phyloP scores from a whole-genome alignment of 306 rosid species.

The Sphenostylis stenocarpa region DNA sequence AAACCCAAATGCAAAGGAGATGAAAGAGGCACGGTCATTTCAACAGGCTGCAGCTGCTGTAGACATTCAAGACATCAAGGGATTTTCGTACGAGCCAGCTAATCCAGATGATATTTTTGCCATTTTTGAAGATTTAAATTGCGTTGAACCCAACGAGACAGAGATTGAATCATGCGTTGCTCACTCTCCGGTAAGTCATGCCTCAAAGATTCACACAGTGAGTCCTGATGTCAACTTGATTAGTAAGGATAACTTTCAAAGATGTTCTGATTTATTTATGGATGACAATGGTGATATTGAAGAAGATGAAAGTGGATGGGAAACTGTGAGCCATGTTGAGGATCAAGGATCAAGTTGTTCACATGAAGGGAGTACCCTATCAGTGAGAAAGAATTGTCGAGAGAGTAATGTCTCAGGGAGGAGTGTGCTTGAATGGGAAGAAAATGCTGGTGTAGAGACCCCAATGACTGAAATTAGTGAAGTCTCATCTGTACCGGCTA shows the following conservation, averaged over 20 bases:
- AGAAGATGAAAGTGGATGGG: slow-evolving; percentile 99
- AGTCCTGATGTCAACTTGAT: slow-evolving; percentile 62
- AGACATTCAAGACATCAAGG: slow-evolving; percentile 67
- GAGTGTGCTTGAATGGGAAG: slow-evolving; percentile 78
- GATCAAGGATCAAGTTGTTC: slow-evolving; percentile 90
- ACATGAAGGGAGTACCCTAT: slow-evolving; percentile 68
- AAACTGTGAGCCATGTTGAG: slow-evolving; percentile 85
- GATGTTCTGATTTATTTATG: slow-evolving; percentile 43
- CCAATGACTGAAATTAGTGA: slow-evolving; percentile 75
- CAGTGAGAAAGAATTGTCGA: slow-evolving; percentile 57
- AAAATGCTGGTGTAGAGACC: slow-evolving; percentile 54
- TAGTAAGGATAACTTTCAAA: slow-evolving; percentile 49
- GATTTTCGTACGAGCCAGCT: slow-evolving; percentile 67
- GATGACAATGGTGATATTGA: slow-evolving; percentile 67
- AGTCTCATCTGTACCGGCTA: slow-evolving; percentile 59
- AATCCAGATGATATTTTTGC: slow-evolving; percentile 78
- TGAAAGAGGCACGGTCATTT: slow-evolving; percentile 61
- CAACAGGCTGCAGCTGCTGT: slow-evolving; percentile 62
- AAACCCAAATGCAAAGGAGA: slow-evolving; percentile 61
- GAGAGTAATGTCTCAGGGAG: slow-evolving; percentile 60
- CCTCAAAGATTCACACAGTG: slow-evolving; percentile 66
- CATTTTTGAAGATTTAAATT: slow-evolving; percentile 66
- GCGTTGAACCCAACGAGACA: slow-evolving; percentile 64
- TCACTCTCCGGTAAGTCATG: slow-evolving; percentile 66
- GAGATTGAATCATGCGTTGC: slow-evolving; percentile 68